Percentiles rank a stretch among this genome's conserved stretches.
Conservation (phyloP, 208 protist genomes). For the Trypanosoma vivax region DNA sequence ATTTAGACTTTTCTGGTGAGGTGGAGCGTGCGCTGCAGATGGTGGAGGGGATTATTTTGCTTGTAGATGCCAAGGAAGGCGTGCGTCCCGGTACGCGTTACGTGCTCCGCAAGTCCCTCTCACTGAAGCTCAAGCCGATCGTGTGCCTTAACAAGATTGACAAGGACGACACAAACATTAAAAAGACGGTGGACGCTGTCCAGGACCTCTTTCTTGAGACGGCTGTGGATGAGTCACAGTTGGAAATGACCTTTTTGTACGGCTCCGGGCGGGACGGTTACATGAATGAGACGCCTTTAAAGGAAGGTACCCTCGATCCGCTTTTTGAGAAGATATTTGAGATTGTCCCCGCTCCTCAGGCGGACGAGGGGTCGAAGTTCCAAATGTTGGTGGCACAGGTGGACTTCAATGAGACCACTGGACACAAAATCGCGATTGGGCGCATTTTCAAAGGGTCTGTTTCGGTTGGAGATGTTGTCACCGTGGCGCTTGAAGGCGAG, state of each 20-base stretch:
- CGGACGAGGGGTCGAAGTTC: conserved; percentile 44
- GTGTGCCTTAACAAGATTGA: conserved; percentile 98
- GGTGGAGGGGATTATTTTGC: conserved; percentile 95
- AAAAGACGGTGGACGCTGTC: conserved; percentile 90
- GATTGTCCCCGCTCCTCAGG: conserved; percentile 68
- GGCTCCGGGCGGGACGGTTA: conserved; percentile 90
- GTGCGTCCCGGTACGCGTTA: conserved; percentile 97
- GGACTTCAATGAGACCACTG: conserved; percentile 76
- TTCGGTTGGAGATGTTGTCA: conserved; percentile 81
- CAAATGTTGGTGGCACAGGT: conserved; percentile 95
- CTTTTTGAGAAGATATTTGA: conserved; percentile 93
- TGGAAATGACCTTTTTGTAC: conserved; percentile 95
- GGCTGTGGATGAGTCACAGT: conserved; percentile 90
- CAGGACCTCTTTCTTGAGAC: conserved; percentile 95
- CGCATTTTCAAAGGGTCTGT: conserved; percentile 88
- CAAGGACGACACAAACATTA: conserved; percentile 86
- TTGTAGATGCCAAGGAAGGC: conserved; percentile 95
- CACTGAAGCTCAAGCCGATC: conserved; percentile 90
- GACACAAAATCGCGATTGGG: conserved; percentile 89
- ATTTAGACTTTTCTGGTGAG: conserved; percentile 97
- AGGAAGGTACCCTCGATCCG: conserved; percentile 77
- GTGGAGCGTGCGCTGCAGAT: conserved; percentile 96
- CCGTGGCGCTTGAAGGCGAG: conserved; percentile 79
- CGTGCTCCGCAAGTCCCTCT: conserved; percentile 96
- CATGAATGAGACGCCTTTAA: conserved; percentile 68